Base-by-base conservation (phyloP, 352 stramenopile genomes). In the Saprolegnia diclina region DNA sequence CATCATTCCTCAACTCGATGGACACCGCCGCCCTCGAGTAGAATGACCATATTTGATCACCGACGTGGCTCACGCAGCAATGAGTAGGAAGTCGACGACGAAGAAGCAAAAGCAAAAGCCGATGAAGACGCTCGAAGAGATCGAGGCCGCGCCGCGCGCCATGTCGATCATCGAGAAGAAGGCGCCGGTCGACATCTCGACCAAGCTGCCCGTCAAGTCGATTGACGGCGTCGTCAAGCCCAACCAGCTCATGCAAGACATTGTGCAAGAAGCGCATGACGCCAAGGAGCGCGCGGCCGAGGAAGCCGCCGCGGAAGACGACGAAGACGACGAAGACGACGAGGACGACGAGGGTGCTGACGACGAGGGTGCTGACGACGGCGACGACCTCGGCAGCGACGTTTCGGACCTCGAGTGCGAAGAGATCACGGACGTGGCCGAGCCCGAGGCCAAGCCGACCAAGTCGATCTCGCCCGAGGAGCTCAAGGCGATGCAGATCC, bases 331-430 rank as follows among this genome's bases (percentile, higher is more conserved):
- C 0, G 74, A 75, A 0, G 73, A 74, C 0, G 76, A 82, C 35
- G 69, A 79, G 14, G 72, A 75, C 19, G 73, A 80, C 4, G 74
- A 83, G 11, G 74, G 75, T 10, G 76, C 79, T 0, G 76, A 80
- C 6, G 71, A 83, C 0, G 57, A 65, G 18, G 44, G 42, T 0
- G 75, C 73, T 0, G 77, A 88, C 10, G 63, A 38, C 11, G 35
- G 18, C 19, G 63, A 70, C 26, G 81, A 81, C 22, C 54, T 87
- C 24, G 82, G 71, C 46, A 90, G 81, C 44, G 78, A 93, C 42
- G 75, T 92, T 37, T 92, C 85, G 5, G 82, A 92, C 54, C 81
- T 92, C 80, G 85, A 93, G 74, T 90, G 92, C 59, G 85, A 92
- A 64, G 83, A 93, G 64, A 75, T 92, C 56, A 76, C 75, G 19